These are phyloP conservation scores for Phytomonas sp. DNA, from an alignment of 208 protist genomes.

Conservation along the genomic window DNA sequence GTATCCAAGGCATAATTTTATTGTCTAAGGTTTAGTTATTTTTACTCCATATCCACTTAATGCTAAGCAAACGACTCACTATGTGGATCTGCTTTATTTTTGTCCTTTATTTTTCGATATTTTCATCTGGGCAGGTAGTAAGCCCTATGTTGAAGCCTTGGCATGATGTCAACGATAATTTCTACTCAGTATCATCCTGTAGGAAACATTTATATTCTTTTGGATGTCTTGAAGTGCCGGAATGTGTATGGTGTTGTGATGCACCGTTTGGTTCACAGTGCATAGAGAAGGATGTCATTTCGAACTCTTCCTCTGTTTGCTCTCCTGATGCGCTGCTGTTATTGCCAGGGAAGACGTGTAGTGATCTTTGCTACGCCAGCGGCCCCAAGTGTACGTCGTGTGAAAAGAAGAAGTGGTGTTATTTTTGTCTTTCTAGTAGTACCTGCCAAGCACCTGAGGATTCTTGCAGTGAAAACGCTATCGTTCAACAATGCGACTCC, in stretches of 20 bases:
- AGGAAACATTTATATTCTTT: neutral
- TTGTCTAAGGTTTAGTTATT: neutral
- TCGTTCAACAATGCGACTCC: constrained; percentile 9
- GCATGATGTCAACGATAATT: neutral
- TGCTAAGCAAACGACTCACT: neutral
- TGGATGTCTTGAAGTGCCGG: neutral
- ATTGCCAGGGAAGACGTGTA: constrained; percentile 18
- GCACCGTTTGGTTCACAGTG: constrained; percentile 14
- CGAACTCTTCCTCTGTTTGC: constrained; percentile 9
- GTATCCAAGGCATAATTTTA: neutral
- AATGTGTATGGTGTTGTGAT: constrained; percentile 11
- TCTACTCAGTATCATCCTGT: neutral
- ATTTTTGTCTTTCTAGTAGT: constrained; percentile 3
- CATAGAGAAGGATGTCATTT: constrained; percentile 6
- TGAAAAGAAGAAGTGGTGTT: constrained; percentile 12
- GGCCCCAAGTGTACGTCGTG: neutral
- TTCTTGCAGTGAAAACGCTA: neutral
- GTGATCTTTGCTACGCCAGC: constrained; percentile 8
- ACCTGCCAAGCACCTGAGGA: constrained; percentile 2
- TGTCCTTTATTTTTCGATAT: constrained; percentile 6
- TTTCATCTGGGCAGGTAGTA: constrained; percentile 2
- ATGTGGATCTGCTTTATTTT: neutral
- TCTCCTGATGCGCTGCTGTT: constrained; percentile 14
- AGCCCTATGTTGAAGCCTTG: neutral
- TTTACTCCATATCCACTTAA: constrained; percentile 2